Conservation (phyloP, 345 rosid genomes). For the Eucalyptus cloeziana region DNA sequence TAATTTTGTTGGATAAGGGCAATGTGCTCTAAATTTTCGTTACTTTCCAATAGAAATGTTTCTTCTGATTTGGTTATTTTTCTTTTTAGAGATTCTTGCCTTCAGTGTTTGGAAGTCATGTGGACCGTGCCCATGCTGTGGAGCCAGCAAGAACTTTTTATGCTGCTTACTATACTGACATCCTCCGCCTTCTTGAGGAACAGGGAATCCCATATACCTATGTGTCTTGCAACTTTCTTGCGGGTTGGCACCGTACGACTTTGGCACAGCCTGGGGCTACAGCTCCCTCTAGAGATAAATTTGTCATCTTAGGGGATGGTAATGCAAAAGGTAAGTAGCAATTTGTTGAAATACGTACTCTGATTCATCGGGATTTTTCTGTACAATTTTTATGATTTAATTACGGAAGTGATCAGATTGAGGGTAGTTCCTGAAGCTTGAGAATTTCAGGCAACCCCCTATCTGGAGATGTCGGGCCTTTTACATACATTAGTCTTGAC, state of each 20-base stretch:
- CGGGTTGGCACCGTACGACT: background rate
- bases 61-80: background rate
- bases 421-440: background rate
- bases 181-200: background rate
- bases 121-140: background rate
- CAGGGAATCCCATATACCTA: background rate
- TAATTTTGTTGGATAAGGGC: background rate
- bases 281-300: background rate
- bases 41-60: background rate
- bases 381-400: background rate
- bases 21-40: background rate
- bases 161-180: background rate
- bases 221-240: background rate
- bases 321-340: background rate
- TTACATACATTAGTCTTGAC: background rate
- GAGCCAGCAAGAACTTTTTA: background rate
- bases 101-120: background rate
- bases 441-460: background rate
- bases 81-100: background rate
- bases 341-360: background rate
- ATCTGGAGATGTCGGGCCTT: background rate
- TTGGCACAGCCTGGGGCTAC: background rate
- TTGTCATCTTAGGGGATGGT: constrained; percentile 1
- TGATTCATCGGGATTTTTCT: background rate
- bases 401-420: background rate